phyloP scores from a whole-genome alignment of 78 protist species.

The Emiliania huxleyi region DNA sequence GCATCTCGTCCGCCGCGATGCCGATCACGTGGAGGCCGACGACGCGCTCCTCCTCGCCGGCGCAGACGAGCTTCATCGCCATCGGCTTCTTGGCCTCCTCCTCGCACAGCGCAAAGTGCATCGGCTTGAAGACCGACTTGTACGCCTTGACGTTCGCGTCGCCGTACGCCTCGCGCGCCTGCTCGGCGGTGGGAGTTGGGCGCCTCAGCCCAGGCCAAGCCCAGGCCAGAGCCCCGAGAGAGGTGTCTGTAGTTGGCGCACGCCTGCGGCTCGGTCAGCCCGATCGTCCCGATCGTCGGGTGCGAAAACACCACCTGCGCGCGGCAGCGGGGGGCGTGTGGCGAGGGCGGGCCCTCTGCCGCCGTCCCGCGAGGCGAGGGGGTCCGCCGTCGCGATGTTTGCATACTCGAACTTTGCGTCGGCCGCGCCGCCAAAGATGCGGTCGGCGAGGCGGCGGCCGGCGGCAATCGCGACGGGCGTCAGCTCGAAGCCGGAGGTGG shows the following conservation, averaged over 20 bases:
- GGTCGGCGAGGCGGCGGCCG: conserved; percentile 78
- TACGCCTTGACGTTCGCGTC: conserved; percentile 24
- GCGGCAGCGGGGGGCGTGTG: no score
- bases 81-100: conserved; percentile 65
- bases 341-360: no score
- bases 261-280: conserved; percentile 82
- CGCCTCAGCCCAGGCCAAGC: background rate
- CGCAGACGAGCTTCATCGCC: conserved; percentile 78
- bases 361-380: no score
- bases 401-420: conserved; percentile 65
- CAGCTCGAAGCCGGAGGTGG: conserved; percentile 31
- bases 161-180: background rate
- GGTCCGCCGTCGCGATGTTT: conserved; percentile 71
- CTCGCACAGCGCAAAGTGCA: conserved; percentile 74
- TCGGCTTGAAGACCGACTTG: conserved; percentile 55
- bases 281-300: conserved; percentile 90
- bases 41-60: conserved; percentile 74
- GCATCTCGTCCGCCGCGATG: conserved; percentile 79
- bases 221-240: background rate
- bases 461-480: conserved; percentile 92
- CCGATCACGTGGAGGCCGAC: conserved; percentile 80
- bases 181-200: no score
- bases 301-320: conserved; percentile 78
- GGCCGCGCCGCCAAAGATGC: conserved; percentile 65
- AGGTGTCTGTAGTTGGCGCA: no score